phyloP scores from a whole-genome alignment of 176 grass and related monocot species.

The Carex cristatella region DNA sequence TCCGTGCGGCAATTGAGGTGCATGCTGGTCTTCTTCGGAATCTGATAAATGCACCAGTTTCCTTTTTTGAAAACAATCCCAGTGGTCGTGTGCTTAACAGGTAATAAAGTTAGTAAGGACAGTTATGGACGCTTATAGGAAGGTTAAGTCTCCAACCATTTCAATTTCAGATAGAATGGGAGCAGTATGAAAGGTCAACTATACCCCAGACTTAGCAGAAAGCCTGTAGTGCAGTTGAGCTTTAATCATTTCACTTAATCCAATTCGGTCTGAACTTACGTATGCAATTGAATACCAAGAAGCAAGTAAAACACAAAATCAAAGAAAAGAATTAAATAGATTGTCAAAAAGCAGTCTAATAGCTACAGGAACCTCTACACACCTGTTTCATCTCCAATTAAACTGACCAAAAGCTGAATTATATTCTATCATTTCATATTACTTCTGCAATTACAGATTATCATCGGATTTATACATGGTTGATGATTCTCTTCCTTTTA shows the following conservation, averaged over 20 bases:
- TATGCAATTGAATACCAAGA: background rate
- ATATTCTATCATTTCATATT: slow-evolving; percentile 6
- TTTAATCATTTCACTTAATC: background rate
- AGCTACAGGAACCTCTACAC: background rate
- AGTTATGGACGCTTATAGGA: too few relatives aligned
- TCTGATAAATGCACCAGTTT: slow-evolving; percentile 60
- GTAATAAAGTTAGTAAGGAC: slow-evolving; percentile 20
- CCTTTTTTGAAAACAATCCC: slow-evolving; percentile 87
- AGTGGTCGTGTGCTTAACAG: slow-evolving; percentile 85
- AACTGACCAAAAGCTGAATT: background rate
- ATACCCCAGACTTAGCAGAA: background rate
- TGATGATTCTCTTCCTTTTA: slow-evolving; percentile 99
- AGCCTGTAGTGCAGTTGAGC: background rate
- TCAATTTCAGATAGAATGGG: background rate
- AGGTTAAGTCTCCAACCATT: background rate
- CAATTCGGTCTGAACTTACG: background rate
- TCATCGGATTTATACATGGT: slow-evolving; percentile 82
- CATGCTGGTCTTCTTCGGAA: slow-evolving; percentile 74
- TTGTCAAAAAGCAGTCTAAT: background rate
- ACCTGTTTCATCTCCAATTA: background rate
- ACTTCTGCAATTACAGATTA: slow-evolving; percentile 47
- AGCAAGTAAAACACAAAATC: background rate
- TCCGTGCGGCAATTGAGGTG: slow-evolving; percentile 68
- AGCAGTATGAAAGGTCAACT: background rate
- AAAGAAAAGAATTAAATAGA: background rate